phyloP scores from a whole-genome alignment of 805 yeast species.

The Lachancea sp. region DNA sequence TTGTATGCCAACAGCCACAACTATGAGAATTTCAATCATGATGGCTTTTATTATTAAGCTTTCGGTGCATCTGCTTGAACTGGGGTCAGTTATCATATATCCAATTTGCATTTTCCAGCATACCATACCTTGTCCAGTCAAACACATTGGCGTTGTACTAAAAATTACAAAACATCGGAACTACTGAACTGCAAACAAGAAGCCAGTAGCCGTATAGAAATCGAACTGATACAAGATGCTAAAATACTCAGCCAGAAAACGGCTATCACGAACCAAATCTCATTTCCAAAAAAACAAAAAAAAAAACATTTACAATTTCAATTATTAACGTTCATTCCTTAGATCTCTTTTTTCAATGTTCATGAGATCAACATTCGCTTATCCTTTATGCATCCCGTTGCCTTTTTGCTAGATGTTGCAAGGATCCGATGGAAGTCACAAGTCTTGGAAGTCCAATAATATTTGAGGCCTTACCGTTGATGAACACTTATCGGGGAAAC shows the following conservation, averaged over 20 bases:
- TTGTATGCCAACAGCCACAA: conserved; percentile 3
- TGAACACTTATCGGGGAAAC: conserved; percentile 2
- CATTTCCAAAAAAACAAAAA: not conserved
- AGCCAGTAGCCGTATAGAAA: not conserved
- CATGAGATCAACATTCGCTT: conserved; percentile 4
- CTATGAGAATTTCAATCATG: conserved; percentile 4
- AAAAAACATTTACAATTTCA: not conserved
- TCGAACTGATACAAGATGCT: not conserved
- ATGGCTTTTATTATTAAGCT: conserved; percentile 3
- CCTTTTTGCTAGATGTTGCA: not conserved
- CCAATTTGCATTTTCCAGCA: conserved; percentile 1
- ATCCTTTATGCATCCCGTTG: not conserved
- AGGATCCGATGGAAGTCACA: not conserved
- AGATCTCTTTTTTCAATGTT: not conserved
- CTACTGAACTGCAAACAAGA: not conserved
- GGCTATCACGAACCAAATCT: not conserved
- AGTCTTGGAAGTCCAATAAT: not conserved
- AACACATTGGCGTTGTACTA: conserved; percentile 3
- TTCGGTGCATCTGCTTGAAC: conserved; percentile 1
- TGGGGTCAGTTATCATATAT: not conserved
- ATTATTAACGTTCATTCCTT: conserved; percentile 1
- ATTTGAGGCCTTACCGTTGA: not conserved
- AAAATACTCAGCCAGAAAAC: not conserved
- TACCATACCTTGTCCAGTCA: conserved; percentile 2
- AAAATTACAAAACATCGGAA: not conserved